Evolutionary conservation across 129 eudicot genomes (phyloP), one percentile per base, ranked within the genome.

Genomic region (Flaveria robusta): DNA sequence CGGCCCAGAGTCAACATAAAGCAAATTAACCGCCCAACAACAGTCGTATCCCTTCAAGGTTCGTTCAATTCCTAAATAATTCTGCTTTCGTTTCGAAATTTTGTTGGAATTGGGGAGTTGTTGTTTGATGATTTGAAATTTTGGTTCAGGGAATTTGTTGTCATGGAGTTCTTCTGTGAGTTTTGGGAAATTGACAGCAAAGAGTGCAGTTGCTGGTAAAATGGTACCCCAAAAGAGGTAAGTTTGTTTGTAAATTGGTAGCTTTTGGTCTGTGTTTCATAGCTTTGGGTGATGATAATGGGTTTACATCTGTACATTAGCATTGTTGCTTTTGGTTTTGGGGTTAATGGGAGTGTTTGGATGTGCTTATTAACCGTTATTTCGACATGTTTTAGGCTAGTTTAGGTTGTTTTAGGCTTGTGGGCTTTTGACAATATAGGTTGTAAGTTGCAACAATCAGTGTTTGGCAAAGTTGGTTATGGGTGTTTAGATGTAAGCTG

Each of bases 151-250:
- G 19, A 72, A 71, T 74, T 77, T 73, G 80, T 45, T 76, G 23
- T 85, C 88, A 0, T 88, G 85, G 91, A 83, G 86, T 52, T 85
- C 91, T 27, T 82, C 91, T 77, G 77, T 85, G 23, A 90, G 67
- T 80, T 82, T 79, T 84, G 81, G 70, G 70, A 87, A 81, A 70
- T 74, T 90, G 70, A 79, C 67, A 62, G 81, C 62, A 20, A 58
- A 18, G 73, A 84, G 75, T 47, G 52, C 67, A 19, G 27, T 74
- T 59, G 82, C 23, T 76, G 75, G 58, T 52, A 85, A 71, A 58
- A 85, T 26, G 10, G 14, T 64, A 43, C 71, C 82, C 42, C 81
- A 76, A 3, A 80, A 83, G 58, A 86, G 91, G 96, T 59, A 76
- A 81, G 84, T 75, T 51, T 29, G 7, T 64, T 65, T 12, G 47